Evolutionary conservation across 371 early-diverging fungal genomes (phyloP).

Genomic region (Mortierella sp.): DNA sequence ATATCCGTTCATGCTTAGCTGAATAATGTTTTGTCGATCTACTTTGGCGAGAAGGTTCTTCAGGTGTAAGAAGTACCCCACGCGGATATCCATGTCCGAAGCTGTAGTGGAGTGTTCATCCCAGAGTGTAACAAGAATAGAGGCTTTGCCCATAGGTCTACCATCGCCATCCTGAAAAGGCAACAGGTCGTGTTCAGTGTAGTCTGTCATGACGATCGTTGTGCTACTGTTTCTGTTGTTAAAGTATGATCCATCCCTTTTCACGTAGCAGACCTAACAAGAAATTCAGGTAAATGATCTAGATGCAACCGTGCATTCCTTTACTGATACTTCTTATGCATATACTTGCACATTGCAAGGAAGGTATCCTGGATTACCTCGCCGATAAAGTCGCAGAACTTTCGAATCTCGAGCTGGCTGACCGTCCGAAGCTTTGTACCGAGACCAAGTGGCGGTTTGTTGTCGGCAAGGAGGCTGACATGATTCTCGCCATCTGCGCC

Average conservation of each 20-base stretch:
- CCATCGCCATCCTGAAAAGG: conserved; percentile 19
- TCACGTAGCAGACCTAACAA: conserved; percentile 18
- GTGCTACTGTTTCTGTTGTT: no score
- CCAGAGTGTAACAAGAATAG: conserved; percentile 37
- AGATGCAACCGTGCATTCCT: no score
- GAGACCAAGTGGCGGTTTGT: neutral
- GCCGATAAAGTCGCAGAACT: conserved; percentile 27
- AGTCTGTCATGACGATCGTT: conserved; percentile 32
- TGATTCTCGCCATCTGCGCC: no score
- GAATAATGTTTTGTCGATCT: conserved; percentile 6
- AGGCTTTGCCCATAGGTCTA: conserved; percentile 15
- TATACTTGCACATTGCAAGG: neutral
- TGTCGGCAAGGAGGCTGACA: neutral
- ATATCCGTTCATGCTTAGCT: conserved; percentile 29
- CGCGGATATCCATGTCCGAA: neutral
- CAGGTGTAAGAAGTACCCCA: conserved; percentile 20
- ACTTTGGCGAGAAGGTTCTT: conserved; percentile 28
- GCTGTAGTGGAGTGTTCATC: conserved; percentile 24
- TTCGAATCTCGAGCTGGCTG: conserved; percentile 3
- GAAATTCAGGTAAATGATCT: no score
- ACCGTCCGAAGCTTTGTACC: conserved; percentile 7
- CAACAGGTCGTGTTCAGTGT: conserved; percentile 28
- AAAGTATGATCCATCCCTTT: neutral
- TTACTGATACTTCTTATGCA: neutral
- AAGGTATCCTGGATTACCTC: conserved; percentile 7